Evolutionary conservation across 2,329 filamentous ascomycete genomes (phyloP).

Genomic region (Colletotrichum endophyticum): DNA sequence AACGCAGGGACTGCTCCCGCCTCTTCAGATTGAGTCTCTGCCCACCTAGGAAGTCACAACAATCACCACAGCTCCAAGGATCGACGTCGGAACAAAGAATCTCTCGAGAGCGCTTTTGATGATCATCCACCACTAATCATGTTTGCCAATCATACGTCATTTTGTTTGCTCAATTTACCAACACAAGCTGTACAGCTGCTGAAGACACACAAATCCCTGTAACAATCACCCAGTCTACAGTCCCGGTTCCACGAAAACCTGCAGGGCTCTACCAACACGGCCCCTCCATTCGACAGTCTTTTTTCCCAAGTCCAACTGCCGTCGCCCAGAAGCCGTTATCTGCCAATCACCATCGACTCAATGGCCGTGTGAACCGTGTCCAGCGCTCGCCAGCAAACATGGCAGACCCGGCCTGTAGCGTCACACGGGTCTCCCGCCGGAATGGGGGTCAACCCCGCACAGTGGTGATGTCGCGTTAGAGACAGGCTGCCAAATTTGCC

Average conservation of each 20-base stretch:
- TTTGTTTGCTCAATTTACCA: neutral
- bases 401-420: neutral
- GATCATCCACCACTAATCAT: accelerated
- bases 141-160: neutral
- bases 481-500: neutral
- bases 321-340: neutral
- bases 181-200: neutral
- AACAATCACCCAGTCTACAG: neutral
- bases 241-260: neutral
- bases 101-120: accelerated
- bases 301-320: neutral
- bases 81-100: neutral
- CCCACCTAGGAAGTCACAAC: neutral
- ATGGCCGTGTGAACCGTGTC: neutral
- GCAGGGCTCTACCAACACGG: neutral
- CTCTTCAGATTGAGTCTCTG: accelerated
- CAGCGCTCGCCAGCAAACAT: neutral
- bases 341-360: neutral
- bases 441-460: slow-evolving; percentile 5
- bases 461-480: neutral
- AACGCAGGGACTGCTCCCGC: accelerated
- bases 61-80: neutral
- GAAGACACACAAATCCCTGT: neutral
- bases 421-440: neutral
- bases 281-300: neutral